Base-by-base conservation (phyloP, 2,329 filamentous ascomycete genomes). In the Xylaria sp. region DNA sequence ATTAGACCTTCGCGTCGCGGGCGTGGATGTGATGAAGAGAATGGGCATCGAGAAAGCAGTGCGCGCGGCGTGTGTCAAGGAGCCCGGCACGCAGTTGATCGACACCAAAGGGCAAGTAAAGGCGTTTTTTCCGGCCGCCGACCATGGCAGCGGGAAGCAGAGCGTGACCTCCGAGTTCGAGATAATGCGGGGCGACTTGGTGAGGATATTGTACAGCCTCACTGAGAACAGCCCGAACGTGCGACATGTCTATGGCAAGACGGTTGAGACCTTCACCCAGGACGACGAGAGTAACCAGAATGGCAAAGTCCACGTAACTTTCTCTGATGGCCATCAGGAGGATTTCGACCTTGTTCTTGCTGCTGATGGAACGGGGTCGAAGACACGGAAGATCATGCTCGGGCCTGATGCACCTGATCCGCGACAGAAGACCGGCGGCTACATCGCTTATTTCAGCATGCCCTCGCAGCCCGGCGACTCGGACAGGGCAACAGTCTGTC, bases 291-390 rank as follows among this genome's bases (percentile, higher is more conserved):
- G 48, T 6, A 58, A 69, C 12, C 64, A 64, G 3, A 34, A 72
- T 69, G 10, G 63, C 46, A 25, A 64, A 62, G 77, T 80, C 8
- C 65, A 69, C 8, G 79, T 78, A 2, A 63, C 56, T 28, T 83
- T 89, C 62, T 81, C 80, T 2, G 81, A 86, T 62, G 84, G 84
- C 4, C 73, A 73, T 0, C 75, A 72, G 3, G 80, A 81, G 23
- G 76, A 74, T 1, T 89, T 81, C 70, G 87, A 89, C 69, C 72
- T 89, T 0, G 73, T 89, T 0, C 81, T 89, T 51, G 86, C 83
- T 3, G 86, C 86, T 2, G 87, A 89, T 67, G 87, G 87, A 0
- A 81, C 85, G 20, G 80, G 82, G 1, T 89, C 86, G 0, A 80
- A 80, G 25, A 82, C 84, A 18, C 80, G 85, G 34, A 79, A 75